Base-by-base conservation (phyloP, 176 grass and related monocot species). In the Calamus simplicifolius region DNA sequence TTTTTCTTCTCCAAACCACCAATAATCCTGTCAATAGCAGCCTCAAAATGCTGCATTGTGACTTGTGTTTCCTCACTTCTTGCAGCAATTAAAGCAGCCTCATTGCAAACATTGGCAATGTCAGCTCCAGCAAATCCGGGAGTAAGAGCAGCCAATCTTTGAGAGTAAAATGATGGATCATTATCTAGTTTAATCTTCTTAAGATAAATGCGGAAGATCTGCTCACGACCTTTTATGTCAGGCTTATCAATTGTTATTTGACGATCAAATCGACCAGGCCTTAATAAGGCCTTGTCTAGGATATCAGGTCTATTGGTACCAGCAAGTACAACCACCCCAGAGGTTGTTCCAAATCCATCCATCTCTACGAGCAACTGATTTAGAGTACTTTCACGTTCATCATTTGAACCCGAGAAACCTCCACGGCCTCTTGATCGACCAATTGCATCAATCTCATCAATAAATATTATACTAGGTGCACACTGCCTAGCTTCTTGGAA, bases 1-100 rank as follows among this genome's bases (percentile, higher is more conserved):
- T 97, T 97, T 80, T 97, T 97, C 84, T 97, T 97, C 78, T 91
- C 87, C 59, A 91, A 72, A 17, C 87, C 93, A 16, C 93, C 93
- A 26, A 97, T 97, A 52, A 91, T 78, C 66, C 93, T 84, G 65
- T 88, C 87, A 83, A 91, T 83, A 55, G 93, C 93, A 69, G 77
- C 51, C 56, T 91, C 93, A 80, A 97, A 91, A 85, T 88, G 87
- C 4, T 85, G 62, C 73, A 91, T 88, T 31, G 84, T 88, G 56
- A 91, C 77, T 55, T 72, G 66, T 18, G 70, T 77, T 18, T 81
- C 68, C 48, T 88, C 87, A 57, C 16, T 75, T 50, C 92, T 81
- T 52, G 75, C 93, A 80, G 87, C 88, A 57, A 91, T 85, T 59
- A 97, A 73, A 75, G 87, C 87, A 19, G 87, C 87, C 56, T 97